Evolutionary conservation across 148 eudicot genomes (phyloP), one percentile per base, ranked within the genome.

Genomic region (Amaranthus hypochondriacus): DNA sequence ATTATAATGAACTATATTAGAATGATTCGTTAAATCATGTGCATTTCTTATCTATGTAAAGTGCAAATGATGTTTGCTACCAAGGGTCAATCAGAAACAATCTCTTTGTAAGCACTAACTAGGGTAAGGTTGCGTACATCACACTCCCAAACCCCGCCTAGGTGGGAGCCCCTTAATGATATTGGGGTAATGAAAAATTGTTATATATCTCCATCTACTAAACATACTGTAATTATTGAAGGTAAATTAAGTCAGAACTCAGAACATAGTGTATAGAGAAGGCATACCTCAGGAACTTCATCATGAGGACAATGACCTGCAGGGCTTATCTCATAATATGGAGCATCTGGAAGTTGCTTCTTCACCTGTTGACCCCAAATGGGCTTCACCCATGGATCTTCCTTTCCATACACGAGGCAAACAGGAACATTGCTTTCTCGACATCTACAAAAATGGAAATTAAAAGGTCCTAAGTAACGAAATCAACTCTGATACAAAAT

Each of bases 241-340:
- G 43, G 39, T 7, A 5, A 50, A 72, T 72, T 15, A 11, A 18
- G 39, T 51, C 10, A 58, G 12, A 9, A 66, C 48, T 51, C 11
- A 58, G 12, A 9, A 66, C 48, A 39, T 18, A 67, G 67, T 39
- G 48, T 43, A 63, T 50, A 73, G 68, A 8, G 2, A 39, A 62
- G 28, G 56, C 73, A 70, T 88, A 94, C 98, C 98, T 94, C 98
- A 12, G 98, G 97, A 75, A 88, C 92, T 84, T 94, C 98, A 76
- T 94, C 98, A 76, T 91, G 98, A 78, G 98, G 98, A 82, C 98
- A 94, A 75, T 94, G 98, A 69, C 98, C 98, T 52, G 98, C 97
- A 66, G 97, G 97, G 73, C 90, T 91, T 69, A 94, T 89, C 81
- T 89, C 90, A 72, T 91, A 94, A 79, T 94, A 94, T 12, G 97